Evolutionary conservation across 1,139 yeast species (phyloP), one percentile per base, ranked within the genome.

Genomic region (Suhomyces terraborum): DNA sequence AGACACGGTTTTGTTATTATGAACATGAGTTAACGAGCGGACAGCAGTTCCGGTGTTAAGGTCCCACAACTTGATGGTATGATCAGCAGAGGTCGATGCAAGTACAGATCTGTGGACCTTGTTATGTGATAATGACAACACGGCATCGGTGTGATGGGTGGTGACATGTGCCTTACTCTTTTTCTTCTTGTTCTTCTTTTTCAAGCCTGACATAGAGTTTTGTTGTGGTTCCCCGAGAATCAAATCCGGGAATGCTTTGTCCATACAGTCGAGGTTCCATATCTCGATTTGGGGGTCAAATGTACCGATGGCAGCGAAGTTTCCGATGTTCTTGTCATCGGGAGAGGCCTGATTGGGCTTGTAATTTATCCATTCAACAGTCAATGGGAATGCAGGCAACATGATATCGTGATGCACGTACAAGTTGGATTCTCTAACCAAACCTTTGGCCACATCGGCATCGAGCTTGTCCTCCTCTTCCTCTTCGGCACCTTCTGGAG

Each of bases 211-310:
- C 32, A 69, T 57, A 8, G 80, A 71, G 50, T 73, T 75, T 30
- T 73, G 73, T 33, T 72, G 74, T 22, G 83, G 81, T 59, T 87
- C 95, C 36, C 98, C 98, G 47, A 93, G 74, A 45, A 94, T 88
- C 54, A 87, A 75, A 58, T 89, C 96, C 13, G 99, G 99, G 75
- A 88, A 93, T 20, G 96, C 94, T 57, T 88, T 88, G 58, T 94
- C 98, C 32, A 91, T 76, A 49, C 84, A 83, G 63, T 93, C 98
- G 55, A 93, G 73, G 65, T 93, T 88, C 98, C 98, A 94, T 47
- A 93, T 76, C 66, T 93, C 99, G 62, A 93, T 93, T 59, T 87
- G 95, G 28, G 98, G 98, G 55, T 93, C 98, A 62, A 93, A 91
- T 1, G 98, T 88, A 59, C 98, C 98, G 49, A 93, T 75, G 10